phyloP scores from a whole-genome alignment of 177 flowering plant genomes.

The Vitis hybrid region DNA sequence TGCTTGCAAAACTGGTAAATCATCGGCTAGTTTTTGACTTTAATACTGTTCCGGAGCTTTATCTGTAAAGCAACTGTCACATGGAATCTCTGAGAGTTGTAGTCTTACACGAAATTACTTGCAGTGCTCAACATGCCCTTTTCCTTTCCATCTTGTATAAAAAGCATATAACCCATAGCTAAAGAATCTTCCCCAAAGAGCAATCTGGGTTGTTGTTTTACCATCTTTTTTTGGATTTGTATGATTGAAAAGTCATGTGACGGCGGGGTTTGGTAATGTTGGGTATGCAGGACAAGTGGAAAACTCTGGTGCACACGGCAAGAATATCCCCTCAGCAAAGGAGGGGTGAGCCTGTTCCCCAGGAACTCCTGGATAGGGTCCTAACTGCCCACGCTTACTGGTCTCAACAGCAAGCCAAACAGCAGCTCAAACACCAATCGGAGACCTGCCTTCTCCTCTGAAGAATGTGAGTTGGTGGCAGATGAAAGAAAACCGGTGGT shows the following conservation, averaged over 20 bases:
- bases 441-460: conserved; percentile 33
- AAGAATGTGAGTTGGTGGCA: background rate
- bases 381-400: conserved; percentile 64
- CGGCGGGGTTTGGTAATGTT: conserved; percentile 3
- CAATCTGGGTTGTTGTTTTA: background rate
- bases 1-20: conserved; percentile 22
- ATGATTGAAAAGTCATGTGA: background rate
- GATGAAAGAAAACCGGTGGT: background rate
- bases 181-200: background rate
- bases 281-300: conserved; percentile 66
- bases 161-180: background rate
- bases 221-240: background rate
- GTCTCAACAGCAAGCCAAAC: conserved; percentile 66
- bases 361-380: conserved; percentile 71
- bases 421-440: conserved; percentile 42
- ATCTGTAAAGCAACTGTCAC: conserved; percentile 5
- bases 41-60: background rate
- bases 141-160: background rate
- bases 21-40: conserved; percentile 9
- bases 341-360: conserved; percentile 84
- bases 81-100: conserved; percentile 13
- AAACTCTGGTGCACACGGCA: conserved; percentile 77
- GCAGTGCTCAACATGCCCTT: background rate
- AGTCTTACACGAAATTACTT: conserved; percentile 8
- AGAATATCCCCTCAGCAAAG: conserved; percentile 76